Percentiles rank a stretch among this genome's conserved stretches.
These are phyloP conservation scores for Phytophthora aleatoria DNA, from an alignment of 352 stramenopile genomes.

Conservation along the genomic window DNA sequence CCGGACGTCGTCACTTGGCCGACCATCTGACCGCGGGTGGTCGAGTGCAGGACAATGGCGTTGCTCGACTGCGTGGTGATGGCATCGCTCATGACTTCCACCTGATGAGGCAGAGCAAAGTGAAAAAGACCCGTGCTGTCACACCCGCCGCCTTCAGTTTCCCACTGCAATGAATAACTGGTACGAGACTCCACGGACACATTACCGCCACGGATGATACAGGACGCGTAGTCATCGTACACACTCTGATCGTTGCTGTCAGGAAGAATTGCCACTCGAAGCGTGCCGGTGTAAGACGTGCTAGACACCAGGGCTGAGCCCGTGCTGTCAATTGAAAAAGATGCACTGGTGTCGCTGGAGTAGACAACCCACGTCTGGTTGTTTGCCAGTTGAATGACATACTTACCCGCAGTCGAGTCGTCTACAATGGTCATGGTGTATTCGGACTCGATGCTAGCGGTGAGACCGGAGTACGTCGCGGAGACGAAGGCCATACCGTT, in stretches of 20 bases:
- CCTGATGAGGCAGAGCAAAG: slow-evolving; percentile 73
- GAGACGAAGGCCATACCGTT: slow-evolving; percentile 81
- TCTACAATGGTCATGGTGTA: slow-evolving; percentile 56
- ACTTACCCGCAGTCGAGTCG: slow-evolving; percentile 53
- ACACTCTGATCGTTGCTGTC: slow-evolving; percentile 39
- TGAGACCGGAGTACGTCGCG: slow-evolving; percentile 64
- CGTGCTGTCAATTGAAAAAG: slow-evolving; percentile 50
- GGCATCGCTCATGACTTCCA: slow-evolving; percentile 42
- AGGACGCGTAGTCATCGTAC: slow-evolving; percentile 68
- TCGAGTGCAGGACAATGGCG: slow-evolving; percentile 58
- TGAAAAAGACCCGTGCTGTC: slow-evolving; percentile 57
- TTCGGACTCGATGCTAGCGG: slow-evolving; percentile 51
- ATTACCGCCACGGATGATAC: slow-evolving; percentile 55
- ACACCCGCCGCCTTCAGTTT: slow-evolving; percentile 56
- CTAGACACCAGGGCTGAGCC: slow-evolving; percentile 46
- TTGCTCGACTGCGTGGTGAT: slow-evolving; percentile 27
- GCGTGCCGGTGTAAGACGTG: slow-evolving; percentile 50
- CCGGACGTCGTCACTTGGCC: slow-evolving; percentile 45
- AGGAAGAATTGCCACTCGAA: slow-evolving; percentile 67
- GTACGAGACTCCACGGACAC: slow-evolving; percentile 59
- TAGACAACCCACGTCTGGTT: slow-evolving; percentile 82
- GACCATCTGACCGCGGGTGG: slow-evolving; percentile 60
- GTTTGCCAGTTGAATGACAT: slow-evolving; percentile 62
- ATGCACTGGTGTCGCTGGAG: slow-evolving; percentile 43
- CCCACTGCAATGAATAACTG: slow-evolving; percentile 71